Base-by-base conservation (phyloP, 2,329 filamentous ascomycete genomes). In the Purpureocillium takamizusanense region DNA sequence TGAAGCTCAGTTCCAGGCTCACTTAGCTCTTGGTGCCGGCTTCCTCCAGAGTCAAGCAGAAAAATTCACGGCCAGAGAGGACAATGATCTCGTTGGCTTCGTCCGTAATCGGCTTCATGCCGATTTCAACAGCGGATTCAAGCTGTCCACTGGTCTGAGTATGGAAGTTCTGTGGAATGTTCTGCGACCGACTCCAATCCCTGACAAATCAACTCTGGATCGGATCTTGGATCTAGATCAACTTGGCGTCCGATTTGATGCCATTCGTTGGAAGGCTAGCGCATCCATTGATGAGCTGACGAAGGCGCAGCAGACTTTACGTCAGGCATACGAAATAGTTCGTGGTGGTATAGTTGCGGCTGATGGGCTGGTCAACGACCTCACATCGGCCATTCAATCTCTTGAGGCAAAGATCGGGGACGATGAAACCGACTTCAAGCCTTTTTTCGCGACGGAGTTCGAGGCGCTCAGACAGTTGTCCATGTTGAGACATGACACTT, bases 81-180 rank as follows among this genome's bases (percentile, higher is more conserved):
- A 59, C 27, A 53, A 50, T 3, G 52, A 62, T 2, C 60, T 77
- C n/a, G 51, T 66, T 4, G 49, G 52, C 2, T 45, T 53, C 9
- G 52, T 76, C 28, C 48, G 66, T 2, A 51, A 58, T 1, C 65
- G 59, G 6, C 51, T 81, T 2, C 60, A 70, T 32, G 63, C 63
- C 30, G 70, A 70, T 36, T 90, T 94, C 52, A 70, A 75, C 17
- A 71, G 76, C 13, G 79, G 77, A 2, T 89, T 88, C 63, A 78
- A 78, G 39, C 63, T 94, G 12, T 78, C 69, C 0, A 88, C 83
- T 2, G 88, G 87, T 1, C 65, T 88, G 11, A 81, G 78, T 47
- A 92, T 94, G 84, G 84, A 92, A 53, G 57, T 65, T 8, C 69
- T 94, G 5, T 94, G 89, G 90, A 74, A 76, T 31, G 52, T 67